phyloP scores from a whole-genome alignment of 495 filamentous ascomycete genomes.

The Penicillium ucsense region DNA sequence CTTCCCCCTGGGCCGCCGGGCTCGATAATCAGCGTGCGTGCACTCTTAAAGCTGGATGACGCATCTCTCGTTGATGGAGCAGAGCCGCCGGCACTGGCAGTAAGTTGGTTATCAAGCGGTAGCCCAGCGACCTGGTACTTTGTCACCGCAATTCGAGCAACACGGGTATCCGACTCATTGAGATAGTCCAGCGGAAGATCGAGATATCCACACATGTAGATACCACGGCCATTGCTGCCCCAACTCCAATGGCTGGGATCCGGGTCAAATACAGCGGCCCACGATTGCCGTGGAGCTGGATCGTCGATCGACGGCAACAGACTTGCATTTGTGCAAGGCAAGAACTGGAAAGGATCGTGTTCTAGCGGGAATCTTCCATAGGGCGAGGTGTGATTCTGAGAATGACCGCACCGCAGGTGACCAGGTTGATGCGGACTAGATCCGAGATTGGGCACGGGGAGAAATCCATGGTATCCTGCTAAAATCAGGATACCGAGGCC shows the following conservation, averaged over 20 bases:
- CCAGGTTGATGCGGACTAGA: neutral
- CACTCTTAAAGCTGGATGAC: conserved; percentile 1
- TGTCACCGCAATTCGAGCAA: conserved; percentile 9
- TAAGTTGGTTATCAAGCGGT: neutral
- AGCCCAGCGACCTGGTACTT: conserved; percentile 11
- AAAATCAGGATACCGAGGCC: neutral
- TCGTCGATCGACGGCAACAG: conserved; percentile 6
- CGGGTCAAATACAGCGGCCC: conserved; percentile 8
- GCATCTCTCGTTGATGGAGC: neutral
- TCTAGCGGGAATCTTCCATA: conserved; percentile 6
- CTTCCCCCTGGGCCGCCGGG: conserved; percentile 11
- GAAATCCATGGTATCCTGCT: neutral
- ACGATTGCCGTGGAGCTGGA: conserved; percentile 4
- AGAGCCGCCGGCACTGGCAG: neutral
- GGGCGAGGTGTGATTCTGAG: neutral
- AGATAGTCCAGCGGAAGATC: conserved; percentile 12
- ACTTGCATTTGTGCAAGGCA: conserved; percentile 11
- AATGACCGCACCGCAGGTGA: neutral
- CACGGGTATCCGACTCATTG: conserved; percentile 8
- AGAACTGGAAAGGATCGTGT: conserved; percentile 9
- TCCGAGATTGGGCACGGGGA: neutral
- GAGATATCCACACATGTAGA: conserved; percentile 12
- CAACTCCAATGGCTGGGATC: conserved; percentile 8
- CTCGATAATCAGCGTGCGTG: conserved; percentile 13
- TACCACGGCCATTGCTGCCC: conserved; percentile 5